These are phyloP conservation scores for Penicillium brevicompactum DNA, from an alignment of 2,329 filamentous ascomycete genomes.

Conservation along the genomic window DNA sequence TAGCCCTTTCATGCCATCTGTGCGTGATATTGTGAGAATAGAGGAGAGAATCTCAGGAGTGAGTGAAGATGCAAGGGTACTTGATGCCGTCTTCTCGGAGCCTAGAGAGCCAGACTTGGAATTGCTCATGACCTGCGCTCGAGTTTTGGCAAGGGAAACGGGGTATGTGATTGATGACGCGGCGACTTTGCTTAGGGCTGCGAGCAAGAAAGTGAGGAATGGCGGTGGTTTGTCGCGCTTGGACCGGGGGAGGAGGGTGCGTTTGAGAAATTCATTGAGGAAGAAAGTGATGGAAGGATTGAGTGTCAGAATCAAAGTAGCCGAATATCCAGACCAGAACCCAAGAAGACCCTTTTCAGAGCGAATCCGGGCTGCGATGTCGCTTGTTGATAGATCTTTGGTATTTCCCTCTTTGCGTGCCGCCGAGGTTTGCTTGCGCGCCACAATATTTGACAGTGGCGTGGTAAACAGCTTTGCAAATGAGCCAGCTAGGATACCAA, in stretches of 20 bases:
- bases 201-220: constrained; percentile 64
- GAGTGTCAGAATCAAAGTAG: constrained; percentile 74
- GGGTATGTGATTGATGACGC: constrained; percentile 81
- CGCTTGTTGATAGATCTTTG: constrained; percentile 43
- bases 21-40: constrained; percentile 58
- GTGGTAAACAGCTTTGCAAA: constrained; percentile 76
- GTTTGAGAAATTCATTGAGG: constrained; percentile 72
- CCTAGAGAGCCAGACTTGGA: constrained; percentile 23
- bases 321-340: constrained; percentile 88
- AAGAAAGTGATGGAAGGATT: constrained; percentile 88
- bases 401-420: constrained; percentile 14
- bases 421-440: constrained; percentile 73
- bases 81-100: constrained; percentile 24
- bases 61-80: constrained; percentile 14
- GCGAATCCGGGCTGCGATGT: constrained; percentile 66
- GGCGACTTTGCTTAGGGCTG: constrained; percentile 75
- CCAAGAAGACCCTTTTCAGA: constrained; percentile 71
- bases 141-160: constrained; percentile 80
- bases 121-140: constrained; percentile 62
- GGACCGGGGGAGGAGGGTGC: constrained; percentile 57
- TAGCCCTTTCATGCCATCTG: constrained; percentile 68
- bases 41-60: constrained; percentile 63
- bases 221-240: constrained; percentile 57
- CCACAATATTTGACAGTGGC: constrained; percentile 79
- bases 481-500: constrained; percentile 71